A percentile compares a stretch with the other conserved stretches of the same genome.
These are phyloP conservation scores for Thelephora aurantiotincta DNA, from an alignment of 768 basidiomycete genomes.

Conservation along the genomic window DNA sequence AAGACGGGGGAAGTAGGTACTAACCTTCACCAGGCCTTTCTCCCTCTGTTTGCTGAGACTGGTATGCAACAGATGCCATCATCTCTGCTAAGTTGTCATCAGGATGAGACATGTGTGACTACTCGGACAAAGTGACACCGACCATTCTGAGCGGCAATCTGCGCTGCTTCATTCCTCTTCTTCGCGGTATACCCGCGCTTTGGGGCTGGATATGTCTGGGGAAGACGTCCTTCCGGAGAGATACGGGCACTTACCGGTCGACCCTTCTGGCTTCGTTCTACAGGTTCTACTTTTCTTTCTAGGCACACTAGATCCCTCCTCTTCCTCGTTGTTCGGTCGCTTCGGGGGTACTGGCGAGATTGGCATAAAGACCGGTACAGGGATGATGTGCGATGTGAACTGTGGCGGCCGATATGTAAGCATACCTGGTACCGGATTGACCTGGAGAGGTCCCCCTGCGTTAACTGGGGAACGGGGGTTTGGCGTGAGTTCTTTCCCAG, in stretches of 20 bases:
- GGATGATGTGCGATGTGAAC: slow-evolving; percentile 20
- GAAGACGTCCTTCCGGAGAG: background rate
- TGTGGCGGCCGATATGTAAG: slow-evolving; percentile 11
- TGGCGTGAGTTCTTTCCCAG: too few relatives aligned
- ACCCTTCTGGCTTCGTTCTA: slow-evolving; percentile 17
- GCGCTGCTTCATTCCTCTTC: slow-evolving; percentile 59
- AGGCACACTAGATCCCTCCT: slow-evolving; percentile 24
- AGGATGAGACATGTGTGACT: background rate
- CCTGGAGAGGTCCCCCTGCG: too few relatives aligned
- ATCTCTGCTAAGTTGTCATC: background rate
- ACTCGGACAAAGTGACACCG: slow-evolving; percentile 4
- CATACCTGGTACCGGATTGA: background rate
- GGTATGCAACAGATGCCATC: background rate
- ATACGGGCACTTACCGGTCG: slow-evolving; percentile 15
- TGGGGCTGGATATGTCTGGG: slow-evolving; percentile 18
- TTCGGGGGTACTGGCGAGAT: slow-evolving; percentile 15
- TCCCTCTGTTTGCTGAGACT: too few relatives aligned
- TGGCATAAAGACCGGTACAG: slow-evolving; percentile 15
- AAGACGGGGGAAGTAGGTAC: too few relatives aligned
- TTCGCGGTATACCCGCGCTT: slow-evolving; percentile 59
- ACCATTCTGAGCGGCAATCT: slow-evolving; percentile 55
- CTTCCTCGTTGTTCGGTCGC: slow-evolving; percentile 22
- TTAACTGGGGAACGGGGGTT: too few relatives aligned
- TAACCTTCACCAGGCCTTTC: too few relatives aligned
- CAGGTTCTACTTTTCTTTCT: slow-evolving; percentile 36